A percentile compares a stretch with the other conserved stretches of the same genome.
Conservation (phyloP, 352 stramenopile species). For the Phytophthora sojae region DNA sequence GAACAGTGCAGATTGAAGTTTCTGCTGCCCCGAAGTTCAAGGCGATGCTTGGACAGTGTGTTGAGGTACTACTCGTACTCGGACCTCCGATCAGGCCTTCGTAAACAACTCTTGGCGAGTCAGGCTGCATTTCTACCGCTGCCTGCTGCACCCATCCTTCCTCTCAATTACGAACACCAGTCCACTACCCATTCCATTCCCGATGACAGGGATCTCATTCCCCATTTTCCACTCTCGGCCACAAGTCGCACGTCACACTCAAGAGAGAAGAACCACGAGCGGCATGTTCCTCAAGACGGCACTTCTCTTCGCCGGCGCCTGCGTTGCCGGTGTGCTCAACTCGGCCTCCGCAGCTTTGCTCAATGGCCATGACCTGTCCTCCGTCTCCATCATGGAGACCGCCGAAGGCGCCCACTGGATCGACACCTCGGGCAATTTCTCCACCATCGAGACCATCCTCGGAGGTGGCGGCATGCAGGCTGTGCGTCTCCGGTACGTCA, state of each 20-base stretch:
- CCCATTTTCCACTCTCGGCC: not conserved
- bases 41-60: not conserved
- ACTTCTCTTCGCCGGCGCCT: not conserved
- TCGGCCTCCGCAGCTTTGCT: constrained; percentile 9
- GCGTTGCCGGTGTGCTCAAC: constrained; percentile 6
- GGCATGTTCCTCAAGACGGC: constrained; percentile 4
- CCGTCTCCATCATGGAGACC: constrained; percentile 36
- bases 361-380: constrained; percentile 44
- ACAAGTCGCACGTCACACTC: not conserved
- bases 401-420: constrained; percentile 34
- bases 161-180: constrained; percentile 1
- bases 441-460: constrained; percentile 34
- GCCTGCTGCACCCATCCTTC: not conserved
- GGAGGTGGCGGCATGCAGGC: constrained; percentile 33
- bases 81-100: not conserved
- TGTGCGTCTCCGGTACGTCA: constrained; percentile 27
- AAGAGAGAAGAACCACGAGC: not conserved
- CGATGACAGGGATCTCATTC: not conserved
- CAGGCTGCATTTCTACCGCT: constrained; percentile 4
- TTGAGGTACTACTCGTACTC: constrained; percentile 1
- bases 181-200: not conserved
- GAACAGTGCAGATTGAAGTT: not conserved
- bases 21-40: not conserved
- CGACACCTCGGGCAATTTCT: constrained; percentile 33
- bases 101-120: not conserved